Base-by-base conservation (phyloP, 2,329 filamentous ascomycete genomes). In the Ophiostoma sp. region DNA sequence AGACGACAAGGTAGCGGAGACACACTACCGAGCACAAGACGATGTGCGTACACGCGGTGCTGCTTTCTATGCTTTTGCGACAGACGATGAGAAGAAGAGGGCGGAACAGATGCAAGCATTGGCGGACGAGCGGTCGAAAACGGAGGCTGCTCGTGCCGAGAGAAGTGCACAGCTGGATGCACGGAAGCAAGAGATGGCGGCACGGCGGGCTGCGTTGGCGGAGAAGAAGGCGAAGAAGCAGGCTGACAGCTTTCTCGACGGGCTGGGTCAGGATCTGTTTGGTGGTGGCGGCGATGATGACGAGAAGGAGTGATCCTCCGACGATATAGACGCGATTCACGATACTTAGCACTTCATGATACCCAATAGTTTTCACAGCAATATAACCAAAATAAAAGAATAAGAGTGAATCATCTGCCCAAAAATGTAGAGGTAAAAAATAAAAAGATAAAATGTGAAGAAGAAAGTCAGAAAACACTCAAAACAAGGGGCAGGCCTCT, bases 31-130 rank as follows among this genome's bases (percentile, higher is more conserved):
- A 80, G 93, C 93, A 0, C 88, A 89, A 75, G 87, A 87, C 75
- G 96, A 99, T 86, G 90, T 97, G 68, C 87, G 96, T 75, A 93
- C 90, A 61, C 95, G 96, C 78, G 96, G 96, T 3, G 93, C 93
- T 0, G 96, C 93, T 0, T 99, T 98, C 83, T 98, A 94, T 84
- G 90, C 92, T 73, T 98, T 99, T 80, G 93, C 91, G 74, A 88
- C 88, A 76, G 92, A 97, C 80, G 90, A 97, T 81, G 90, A 92
- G 79, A 90, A 88, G 76, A 85, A 86, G 76, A 85, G 91, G 79
- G 82, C 82, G 78, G 78, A 78, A 68, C 93, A 98, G 85, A 97
- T 98, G 93, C 86, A 88, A 76, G 87, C 86, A 61, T 83, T 98
- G 72, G 87, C 89, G 76, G 85, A 86, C 77, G 90, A 94, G 80